Percentiles rank a stretch among this genome's conserved stretches.
These are phyloP conservation scores for Colletotrichum trifolii DNA, from an alignment of 2,329 filamentous ascomycete genomes.

Conservation along the genomic window DNA sequence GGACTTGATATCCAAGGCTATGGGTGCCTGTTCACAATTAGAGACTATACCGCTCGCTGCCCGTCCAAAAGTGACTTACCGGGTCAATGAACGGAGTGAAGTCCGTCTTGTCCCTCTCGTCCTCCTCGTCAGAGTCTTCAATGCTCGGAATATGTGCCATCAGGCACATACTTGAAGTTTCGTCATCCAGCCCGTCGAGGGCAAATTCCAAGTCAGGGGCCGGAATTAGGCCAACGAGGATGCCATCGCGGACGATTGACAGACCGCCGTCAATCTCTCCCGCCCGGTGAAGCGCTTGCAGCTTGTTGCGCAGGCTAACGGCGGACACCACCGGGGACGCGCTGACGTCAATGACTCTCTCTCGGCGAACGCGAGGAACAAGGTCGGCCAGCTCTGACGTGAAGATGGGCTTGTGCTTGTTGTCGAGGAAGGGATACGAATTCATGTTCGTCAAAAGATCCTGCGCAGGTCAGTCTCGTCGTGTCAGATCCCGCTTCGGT, in stretches of 20 bases:
- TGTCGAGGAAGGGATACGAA: conserved; percentile 96
- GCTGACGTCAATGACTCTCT: conserved; percentile 89
- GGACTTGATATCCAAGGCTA: conserved; percentile 87
- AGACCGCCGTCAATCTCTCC: conserved; percentile 94
- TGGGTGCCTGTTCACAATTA: conserved; percentile 69
- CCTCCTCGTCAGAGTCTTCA: conserved; percentile 71
- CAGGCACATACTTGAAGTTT: conserved; percentile 78
- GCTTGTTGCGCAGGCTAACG: conserved; percentile 78
- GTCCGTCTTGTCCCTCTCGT: conserved; percentile 75
- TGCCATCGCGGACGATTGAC: conserved; percentile 81
- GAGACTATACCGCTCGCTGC: not conserved
- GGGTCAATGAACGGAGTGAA: conserved; percentile 94
- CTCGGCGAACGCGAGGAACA: conserved; percentile 77
- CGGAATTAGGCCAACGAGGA: conserved; percentile 91
- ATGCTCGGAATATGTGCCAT: conserved; percentile 78
- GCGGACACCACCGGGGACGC: conserved; percentile 84
- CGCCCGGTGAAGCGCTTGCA: conserved; percentile 82
- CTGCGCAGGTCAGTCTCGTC: conserved; percentile 51
- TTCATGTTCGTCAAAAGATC: conserved; percentile 97
- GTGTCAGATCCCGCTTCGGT: not conserved
- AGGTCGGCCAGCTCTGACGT: conserved; percentile 91
- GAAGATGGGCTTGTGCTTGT: conserved; percentile 92
- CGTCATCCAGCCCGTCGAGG: conserved; percentile 83
- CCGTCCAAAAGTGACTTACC: conserved; percentile 55
- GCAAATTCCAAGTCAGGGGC: conserved; percentile 95